A percentile compares a stretch with the other conserved stretches of the same genome.
Evolutionary conservation across 257 asterid genomes (phyloP).

Genomic region (Voacanga thouarsii): DNA sequence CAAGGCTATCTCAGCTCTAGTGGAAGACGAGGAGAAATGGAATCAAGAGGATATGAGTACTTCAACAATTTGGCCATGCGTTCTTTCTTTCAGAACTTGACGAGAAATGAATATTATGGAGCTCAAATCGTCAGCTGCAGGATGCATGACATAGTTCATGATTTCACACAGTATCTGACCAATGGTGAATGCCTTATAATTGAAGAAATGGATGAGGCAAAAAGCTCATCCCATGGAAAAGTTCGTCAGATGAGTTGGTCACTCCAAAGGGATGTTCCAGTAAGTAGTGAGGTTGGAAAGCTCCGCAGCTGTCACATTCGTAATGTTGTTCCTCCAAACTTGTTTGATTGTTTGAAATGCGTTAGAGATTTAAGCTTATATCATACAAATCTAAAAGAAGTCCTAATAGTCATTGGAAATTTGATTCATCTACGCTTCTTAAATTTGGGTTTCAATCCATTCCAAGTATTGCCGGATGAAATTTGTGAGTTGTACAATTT

Average conservation of each 20-base stretch:
- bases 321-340: neutral
- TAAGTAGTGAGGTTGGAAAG: neutral
- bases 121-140: neutral
- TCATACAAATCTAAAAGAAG: neutral
- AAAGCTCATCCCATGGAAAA: neutral
- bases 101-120: neutral
- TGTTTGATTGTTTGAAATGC: neutral
- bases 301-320: too few species aligned
- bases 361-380: conserved; percentile 6
- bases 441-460: neutral
- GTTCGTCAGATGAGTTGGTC: neutral
- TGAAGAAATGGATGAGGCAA: neutral
- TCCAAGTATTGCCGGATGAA: too few species aligned
- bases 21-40: conserved; percentile 1
- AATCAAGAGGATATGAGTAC: conserved; percentile 12
- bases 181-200: neutral
- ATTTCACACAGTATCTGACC: conserved; percentile 14
- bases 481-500: too few species aligned
- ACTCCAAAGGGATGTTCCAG: neutral
- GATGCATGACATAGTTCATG: conserved; percentile 18
- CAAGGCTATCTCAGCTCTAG: conserved; percentile 5
- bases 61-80: conserved; percentile 12
- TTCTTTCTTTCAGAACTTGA: conserved; percentile 21
- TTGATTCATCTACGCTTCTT: conserved; percentile 17
- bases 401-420: neutral